phyloP scores from a whole-genome alignment of 805 yeast genomes.

The Starmerella sirachaensis region DNA sequence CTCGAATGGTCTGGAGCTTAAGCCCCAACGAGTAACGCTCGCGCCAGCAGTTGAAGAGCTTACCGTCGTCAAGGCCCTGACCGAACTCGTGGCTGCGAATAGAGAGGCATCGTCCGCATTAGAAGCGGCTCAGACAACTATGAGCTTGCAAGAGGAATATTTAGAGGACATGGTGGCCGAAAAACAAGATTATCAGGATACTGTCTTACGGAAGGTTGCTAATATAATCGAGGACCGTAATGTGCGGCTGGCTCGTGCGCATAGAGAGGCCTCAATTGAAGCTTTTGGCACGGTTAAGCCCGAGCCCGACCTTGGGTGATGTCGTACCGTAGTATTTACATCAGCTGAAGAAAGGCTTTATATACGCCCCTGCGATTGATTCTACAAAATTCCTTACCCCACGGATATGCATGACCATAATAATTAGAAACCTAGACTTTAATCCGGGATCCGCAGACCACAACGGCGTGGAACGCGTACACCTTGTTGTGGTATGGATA shows the following conservation, averaged over 20 bases:
- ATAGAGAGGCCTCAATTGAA: too few relatives aligned
- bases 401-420: too few relatives aligned
- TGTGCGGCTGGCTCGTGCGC: conserved; percentile 2
- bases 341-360: too few relatives aligned
- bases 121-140: not conserved
- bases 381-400: too few relatives aligned
- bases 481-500: too few relatives aligned
- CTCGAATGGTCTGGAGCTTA: conserved; percentile 14
- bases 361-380: too few relatives aligned
- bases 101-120: not conserved
- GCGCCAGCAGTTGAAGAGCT: not conserved
- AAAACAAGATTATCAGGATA: conserved; percentile 13
- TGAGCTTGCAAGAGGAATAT: not conserved
- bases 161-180: conserved; percentile 17
- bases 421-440: too few relatives aligned
- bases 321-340: too few relatives aligned
- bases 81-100: not conserved
- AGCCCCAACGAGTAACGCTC: conserved; percentile 2
- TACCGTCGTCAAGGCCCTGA: not conserved
- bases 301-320: too few relatives aligned
- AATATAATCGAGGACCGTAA: conserved; percentile 17
- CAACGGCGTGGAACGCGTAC: too few relatives aligned
- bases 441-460: too few relatives aligned
- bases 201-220: conserved; percentile 12
- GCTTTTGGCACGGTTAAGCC: too few relatives aligned